Percentiles rank a stretch among this genome's conserved stretches.
Evolutionary conservation across 73 alveolate species (phyloP).

Genomic region (Tetrahymena elliotti): DNA sequence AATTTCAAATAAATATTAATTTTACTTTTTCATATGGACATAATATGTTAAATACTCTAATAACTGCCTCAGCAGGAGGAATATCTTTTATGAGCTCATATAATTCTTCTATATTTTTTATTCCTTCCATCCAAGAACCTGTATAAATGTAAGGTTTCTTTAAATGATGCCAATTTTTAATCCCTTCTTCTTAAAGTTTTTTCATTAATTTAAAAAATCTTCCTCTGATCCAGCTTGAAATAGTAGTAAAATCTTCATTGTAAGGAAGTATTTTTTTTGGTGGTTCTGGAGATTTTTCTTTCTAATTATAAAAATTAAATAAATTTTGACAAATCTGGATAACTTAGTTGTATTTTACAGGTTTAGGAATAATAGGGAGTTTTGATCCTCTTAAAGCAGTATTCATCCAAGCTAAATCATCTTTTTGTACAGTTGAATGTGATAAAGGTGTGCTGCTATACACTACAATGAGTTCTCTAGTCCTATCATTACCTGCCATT

Average conservation of each 20-base stretch:
- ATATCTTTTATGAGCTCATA: slow-evolving; percentile 37
- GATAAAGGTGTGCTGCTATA: background rate
- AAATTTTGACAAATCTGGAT: too few relatives aligned
- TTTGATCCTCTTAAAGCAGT: background rate
- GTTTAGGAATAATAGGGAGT: background rate
- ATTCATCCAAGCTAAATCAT: background rate
- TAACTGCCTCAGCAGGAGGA: slow-evolving; percentile 64
- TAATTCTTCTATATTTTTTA: slow-evolving; percentile 46
- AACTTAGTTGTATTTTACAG: background rate
- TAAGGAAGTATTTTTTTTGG: slow-evolving; percentile 22
- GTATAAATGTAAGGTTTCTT: slow-evolving; percentile 64
- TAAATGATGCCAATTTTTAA: slow-evolving; percentile 53
- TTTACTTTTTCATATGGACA: slow-evolving; percentile 37
- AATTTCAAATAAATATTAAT: background rate
- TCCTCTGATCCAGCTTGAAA: slow-evolving; percentile 34
- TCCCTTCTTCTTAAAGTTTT: slow-evolving; percentile 73
- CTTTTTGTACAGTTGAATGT: background rate
- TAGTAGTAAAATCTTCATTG: slow-evolving; percentile 24
- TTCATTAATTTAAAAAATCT: slow-evolving; percentile 50
- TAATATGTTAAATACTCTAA: slow-evolving; percentile 43
- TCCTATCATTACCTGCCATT: slow-evolving; percentile 55
- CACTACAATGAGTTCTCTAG: background rate
- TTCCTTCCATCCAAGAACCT: slow-evolving; percentile 83
- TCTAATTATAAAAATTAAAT: too few relatives aligned
- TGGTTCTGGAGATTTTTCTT: background rate